Evolutionary conservation across 1,139 yeast species (phyloP), one percentile per base, ranked within the genome.

Genomic region (Taphrina wiesneri): DNA sequence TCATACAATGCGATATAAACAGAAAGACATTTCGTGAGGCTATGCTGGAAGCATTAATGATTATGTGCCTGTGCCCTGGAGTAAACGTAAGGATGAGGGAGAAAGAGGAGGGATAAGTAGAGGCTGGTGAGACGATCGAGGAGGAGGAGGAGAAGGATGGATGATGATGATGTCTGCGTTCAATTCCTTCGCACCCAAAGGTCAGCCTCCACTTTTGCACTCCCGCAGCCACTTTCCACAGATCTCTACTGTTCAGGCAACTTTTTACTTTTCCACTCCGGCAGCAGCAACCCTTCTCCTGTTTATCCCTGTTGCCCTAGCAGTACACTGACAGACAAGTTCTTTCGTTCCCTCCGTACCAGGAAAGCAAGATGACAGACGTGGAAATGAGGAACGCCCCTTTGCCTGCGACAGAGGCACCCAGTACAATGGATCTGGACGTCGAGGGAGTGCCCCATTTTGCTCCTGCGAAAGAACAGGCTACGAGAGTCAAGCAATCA

Each of bases 381-480:
- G 49, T 45, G n/a, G 49, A 45, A n/a, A 45, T 45, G 49, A 45
- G 49, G 25, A 21, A n/a, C 11, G n/a, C 49, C 21, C 13, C 25
- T 45, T 28, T 45, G 49, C 49, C 49, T 2, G 49, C 49, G n/a
- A 11, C 49, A 45, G n/a, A 7, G 4, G 47, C 47, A 11, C 25
- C 49, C 7, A 45, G 39, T 49, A 84, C 80, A 62, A 71, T 81
- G 52, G 78, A 79, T 46, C 84, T 93, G 52, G 98, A 92, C 77
- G 92, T 88, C 70, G 85, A 85, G 69, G 99, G 98, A 54, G 88
- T 90, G 73, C 98, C 98, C 57, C 85, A 87, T 73, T 93, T 93
- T 75, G 82, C 87, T 36, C 85, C 95, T 4, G 95, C 92, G 32
- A 75, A 86, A 30, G 67, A 67, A 28, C 63, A 64, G 60, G 84